Evolutionary conservation across 1,284 basidiomycete species (phyloP), one percentile per base, ranked within the genome.

Genomic region (Inonotus hispidus): DNA sequence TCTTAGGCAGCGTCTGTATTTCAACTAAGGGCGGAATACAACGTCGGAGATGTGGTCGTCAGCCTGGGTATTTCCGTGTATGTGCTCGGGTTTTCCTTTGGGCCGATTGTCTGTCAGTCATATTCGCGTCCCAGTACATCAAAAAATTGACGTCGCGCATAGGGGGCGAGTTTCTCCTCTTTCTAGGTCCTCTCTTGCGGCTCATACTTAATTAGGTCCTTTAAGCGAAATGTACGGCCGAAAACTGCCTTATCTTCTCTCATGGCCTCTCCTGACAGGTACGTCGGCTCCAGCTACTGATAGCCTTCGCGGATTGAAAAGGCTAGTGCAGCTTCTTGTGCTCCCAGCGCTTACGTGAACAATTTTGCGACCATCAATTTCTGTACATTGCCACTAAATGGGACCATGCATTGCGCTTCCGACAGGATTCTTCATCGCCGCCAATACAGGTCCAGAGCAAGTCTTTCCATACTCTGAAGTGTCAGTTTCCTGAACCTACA

Each of bases 181-280:
- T 37, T 6, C 32, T 38, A 46, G 19, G 25, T 25, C 1, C 1
- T 25, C 14, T n/a, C 37, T 16, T 19, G 16, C 38, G 19, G 13
- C 27, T 35, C 27, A 54, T 27, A 21, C 0, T 29, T n/a, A n/a
- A 45, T 13, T 52, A 70, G 69, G 68, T 10, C 69, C 69, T 7
- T 56, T 71, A 62, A 68, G 67, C 13, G 69, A 71, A 56, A 62
- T 69, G 32, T 66, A 65, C 45, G 70, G 70, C 13, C 63, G 68
- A 43, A 65, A 60, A 38, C 25, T 67, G 5, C 62, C 68, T 8
- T 70, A 67, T 50, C 57, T 65, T 32, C 32, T 68, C 10, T 64
- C 69, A 1, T 71, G 69, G 70, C 66, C 68, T 11, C 50, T 71
- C 8, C 60, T 69, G 25, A 62, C 68, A 16, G 67, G 70, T 71